phyloP scores from a whole-genome alignment of 2,329 filamentous ascomycete genomes.

The Trichoderma guizhouense region DNA sequence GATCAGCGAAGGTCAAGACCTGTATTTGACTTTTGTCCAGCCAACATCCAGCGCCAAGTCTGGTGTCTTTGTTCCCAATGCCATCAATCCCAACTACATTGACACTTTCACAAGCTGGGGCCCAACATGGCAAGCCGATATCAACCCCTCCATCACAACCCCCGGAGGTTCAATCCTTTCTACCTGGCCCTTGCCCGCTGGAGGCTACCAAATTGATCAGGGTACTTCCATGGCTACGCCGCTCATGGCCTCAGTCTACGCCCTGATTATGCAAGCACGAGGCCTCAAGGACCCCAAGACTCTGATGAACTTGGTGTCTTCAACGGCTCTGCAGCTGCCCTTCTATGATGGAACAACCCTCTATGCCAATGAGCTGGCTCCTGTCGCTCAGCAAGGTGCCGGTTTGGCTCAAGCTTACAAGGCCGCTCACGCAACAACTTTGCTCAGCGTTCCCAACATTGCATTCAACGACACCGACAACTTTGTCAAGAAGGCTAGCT shows the following conservation, averaged over 20 bases:
- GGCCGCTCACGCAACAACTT: conserved; percentile 51
- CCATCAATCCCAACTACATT: conserved; percentile 46
- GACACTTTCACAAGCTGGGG: conserved; percentile 58
- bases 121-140: conserved; percentile 55
- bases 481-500: conserved; percentile 46
- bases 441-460: conserved; percentile 53
- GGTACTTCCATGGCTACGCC: conserved; percentile 62
- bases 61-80: conserved; percentile 32
- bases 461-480: conserved; percentile 63
- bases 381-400: conserved; percentile 58
- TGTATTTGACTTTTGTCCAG: neutral
- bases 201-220: conserved; percentile 49
- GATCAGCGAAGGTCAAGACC: neutral
- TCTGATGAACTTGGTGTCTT: conserved; percentile 48
- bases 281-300: conserved; percentile 48
- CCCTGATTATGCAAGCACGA: conserved; percentile 51
- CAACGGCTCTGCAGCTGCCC: conserved; percentile 46
- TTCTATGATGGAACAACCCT: conserved; percentile 44
- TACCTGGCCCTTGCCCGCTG: conserved; percentile 47
- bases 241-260: conserved; percentile 52
- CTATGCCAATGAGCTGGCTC: conserved; percentile 40
- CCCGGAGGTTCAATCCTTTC: conserved; percentile 58
- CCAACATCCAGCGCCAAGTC: neutral
- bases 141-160: conserved; percentile 53
- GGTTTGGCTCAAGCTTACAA: conserved; percentile 59